These are phyloP conservation scores for Bathelium albidoporum DNA, from an alignment of 495 filamentous ascomycete genomes.

Conservation along the genomic window DNA sequence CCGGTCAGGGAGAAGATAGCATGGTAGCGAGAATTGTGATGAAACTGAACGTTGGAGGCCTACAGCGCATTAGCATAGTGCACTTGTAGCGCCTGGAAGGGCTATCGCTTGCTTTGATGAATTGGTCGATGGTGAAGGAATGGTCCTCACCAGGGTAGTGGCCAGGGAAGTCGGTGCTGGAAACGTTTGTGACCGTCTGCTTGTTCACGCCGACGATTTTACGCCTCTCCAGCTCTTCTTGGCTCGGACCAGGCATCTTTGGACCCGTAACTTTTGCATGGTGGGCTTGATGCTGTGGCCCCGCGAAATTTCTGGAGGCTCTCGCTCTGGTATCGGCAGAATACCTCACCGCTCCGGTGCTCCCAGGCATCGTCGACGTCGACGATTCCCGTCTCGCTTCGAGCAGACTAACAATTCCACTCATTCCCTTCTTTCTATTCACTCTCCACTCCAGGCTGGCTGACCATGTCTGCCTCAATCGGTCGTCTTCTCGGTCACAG, in stretches of 20 bases:
- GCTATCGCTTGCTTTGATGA: constrained; percentile 45
- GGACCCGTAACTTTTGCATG: not conserved
- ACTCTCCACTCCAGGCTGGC: not conserved
- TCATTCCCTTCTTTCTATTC: constrained; percentile 6
- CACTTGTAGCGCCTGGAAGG: not conserved
- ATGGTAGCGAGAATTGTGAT: constrained; percentile 64
- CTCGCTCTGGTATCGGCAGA: not conserved
- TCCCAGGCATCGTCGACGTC: constrained; percentile 4
- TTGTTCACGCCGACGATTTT: constrained; percentile 77
- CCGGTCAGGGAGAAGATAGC: constrained; percentile 84
- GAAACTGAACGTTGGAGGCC: constrained; percentile 67
- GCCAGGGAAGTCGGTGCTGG: constrained; percentile 80
- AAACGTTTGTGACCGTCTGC: constrained; percentile 80
- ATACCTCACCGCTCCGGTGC: not conserved
- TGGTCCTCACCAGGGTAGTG: constrained; percentile 89
- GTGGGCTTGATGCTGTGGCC: not conserved
- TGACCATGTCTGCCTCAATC: constrained; percentile 55
- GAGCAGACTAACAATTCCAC: not conserved
- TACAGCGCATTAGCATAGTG: constrained; percentile 17
- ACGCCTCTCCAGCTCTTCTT: constrained; percentile 25
- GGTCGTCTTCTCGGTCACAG: constrained; percentile 52
- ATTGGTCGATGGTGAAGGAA: constrained; percentile 68
- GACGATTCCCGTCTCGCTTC: not conserved
- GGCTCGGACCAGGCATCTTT: constrained; percentile 5
- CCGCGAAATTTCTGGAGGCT: not conserved